phyloP scores from a whole-genome alignment of 73 alveolate genomes.

The Paraurostyla sp. region DNA sequence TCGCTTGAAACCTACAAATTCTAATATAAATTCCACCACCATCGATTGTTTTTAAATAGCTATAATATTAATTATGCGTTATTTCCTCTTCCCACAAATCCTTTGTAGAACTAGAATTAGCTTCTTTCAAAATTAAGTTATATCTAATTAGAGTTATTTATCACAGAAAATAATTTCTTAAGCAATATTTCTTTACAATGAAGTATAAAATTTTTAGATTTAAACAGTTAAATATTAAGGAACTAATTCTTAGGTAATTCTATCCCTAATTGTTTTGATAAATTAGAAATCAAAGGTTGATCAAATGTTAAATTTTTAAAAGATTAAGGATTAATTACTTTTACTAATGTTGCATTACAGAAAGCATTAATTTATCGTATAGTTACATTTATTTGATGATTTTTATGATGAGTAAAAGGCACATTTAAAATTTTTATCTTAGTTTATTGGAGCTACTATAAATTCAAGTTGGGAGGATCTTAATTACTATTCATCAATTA shows the following conservation, averaged over 20 bases:
- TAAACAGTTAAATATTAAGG: conserved; percentile 15
- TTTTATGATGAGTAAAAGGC: conserved; percentile 46
- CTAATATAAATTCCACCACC: conserved; percentile 80
- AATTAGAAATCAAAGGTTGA: background rate
- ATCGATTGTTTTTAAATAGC: conserved; percentile 70
- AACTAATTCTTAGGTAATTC: conserved; percentile 40
- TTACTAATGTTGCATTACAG: background rate
- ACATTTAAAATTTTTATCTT: background rate
- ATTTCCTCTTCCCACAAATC: conserved; percentile 86
- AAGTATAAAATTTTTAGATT: background rate
- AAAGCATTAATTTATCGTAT: background rate
- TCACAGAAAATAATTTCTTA: background rate
- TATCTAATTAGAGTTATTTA: conserved; percentile 35
- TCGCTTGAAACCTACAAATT: conserved; percentile 36
- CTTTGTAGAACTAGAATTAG: conserved; percentile 58
- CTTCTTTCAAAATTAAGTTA: background rate
- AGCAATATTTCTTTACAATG: conserved; percentile 26
- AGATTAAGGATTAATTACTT: background rate
- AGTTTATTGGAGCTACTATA: background rate
- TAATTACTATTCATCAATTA: background rate
- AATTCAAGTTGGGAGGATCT: background rate
- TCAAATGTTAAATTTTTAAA: conserved; percentile 26
- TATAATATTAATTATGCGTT: conserved; percentile 71
- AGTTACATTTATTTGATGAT: conserved; percentile 37
- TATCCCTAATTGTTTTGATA: conserved; percentile 30